Evolutionary conservation across 306 rosid genomes (phyloP).

Genomic region (Malus sieversii): DNA sequence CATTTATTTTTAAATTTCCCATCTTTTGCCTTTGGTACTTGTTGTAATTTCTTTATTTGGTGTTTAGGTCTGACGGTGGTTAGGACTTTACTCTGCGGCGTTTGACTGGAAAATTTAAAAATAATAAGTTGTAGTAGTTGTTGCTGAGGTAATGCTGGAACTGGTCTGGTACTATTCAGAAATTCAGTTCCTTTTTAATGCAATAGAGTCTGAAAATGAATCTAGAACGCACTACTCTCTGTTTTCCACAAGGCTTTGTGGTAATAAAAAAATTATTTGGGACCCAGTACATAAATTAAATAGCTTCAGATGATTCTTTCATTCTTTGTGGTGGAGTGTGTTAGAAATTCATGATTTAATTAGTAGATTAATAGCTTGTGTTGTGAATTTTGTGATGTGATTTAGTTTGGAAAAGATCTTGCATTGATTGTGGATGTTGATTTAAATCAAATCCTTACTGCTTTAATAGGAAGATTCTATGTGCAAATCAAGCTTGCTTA

Average conservation of each 20-base stretch:
- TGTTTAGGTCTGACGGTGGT: not conserved
- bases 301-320: not conserved
- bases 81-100: not conserved
- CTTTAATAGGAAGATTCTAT: not conserved
- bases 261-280: not conserved
- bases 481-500: not conserved
- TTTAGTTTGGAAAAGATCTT: not conserved
- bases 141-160: slow-evolving; percentile 6
- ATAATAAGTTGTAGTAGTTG: not conserved
- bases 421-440: not conserved
- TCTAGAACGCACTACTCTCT: too few relatives aligned
- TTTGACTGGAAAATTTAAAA: not conserved
- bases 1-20: not conserved
- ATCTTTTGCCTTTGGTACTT: not conserved
- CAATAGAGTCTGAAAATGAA: too few relatives aligned
- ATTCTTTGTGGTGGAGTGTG: not conserved
- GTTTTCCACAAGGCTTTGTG: too few relatives aligned
- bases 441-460: not conserved
- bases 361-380: not conserved
- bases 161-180: not conserved
- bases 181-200: not conserved
- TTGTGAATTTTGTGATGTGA: not conserved
- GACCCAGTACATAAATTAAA: not conserved
- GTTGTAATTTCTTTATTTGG: not conserved
- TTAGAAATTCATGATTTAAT: not conserved